Evolutionary conservation across 2,329 filamentous ascomycete genomes (phyloP), one percentile per base, ranked within the genome.

Genomic region (Aspergillus ochraceoroseus): DNA sequence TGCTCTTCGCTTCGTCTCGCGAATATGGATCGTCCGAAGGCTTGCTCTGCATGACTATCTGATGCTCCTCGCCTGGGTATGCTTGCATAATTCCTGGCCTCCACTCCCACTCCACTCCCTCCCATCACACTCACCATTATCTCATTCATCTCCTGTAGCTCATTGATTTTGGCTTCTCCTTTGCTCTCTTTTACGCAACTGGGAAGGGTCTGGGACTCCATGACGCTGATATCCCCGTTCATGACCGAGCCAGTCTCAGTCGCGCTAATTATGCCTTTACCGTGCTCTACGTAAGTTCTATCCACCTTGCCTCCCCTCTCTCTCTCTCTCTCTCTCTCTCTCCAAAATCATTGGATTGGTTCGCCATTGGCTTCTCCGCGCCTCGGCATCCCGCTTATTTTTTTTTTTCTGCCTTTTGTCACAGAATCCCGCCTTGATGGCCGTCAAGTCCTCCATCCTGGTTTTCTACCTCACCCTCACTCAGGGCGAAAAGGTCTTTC

Each of bases 371-470:
- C n/a, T n/a, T n/a, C n/a, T n/a, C n/a, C n/a, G n/a, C n/a, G n/a
- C n/a, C n/a, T 27, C 22, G 13, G 26, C 23, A 27, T 36, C 25
- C 25, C 32, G 26, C 44, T 46, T 29, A 38, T 40, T 26, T 40
- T 37, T 43, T 51, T n/a, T 18, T 11, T 22, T 32, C 38, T 33
- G 23, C 26, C 13, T n/a, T n/a, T n/a, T n/a, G 4, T 23, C 13
- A n/a, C 55, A 89, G 81, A 94, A 95, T 58, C 88, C 88, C 8
- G 83, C 86, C 3, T 72, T 95, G 41, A 94, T 94, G 86, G 81
- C 84, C 2, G 87, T 87, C 35, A 95, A 95, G 67, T 88, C 86
- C 0, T 94, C 87, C n/a, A 86, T 95, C 54, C 73, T 95, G 43
- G 75, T 92, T 38, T 95, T 95, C 64, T 95, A 94, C 66, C 73